A percentile compares a stretch with the other conserved stretches of the same genome.
Evolutionary conservation across 1,284 basidiomycete species (phyloP).

Genomic region (Kalmanozyma brasiliensis): DNA sequence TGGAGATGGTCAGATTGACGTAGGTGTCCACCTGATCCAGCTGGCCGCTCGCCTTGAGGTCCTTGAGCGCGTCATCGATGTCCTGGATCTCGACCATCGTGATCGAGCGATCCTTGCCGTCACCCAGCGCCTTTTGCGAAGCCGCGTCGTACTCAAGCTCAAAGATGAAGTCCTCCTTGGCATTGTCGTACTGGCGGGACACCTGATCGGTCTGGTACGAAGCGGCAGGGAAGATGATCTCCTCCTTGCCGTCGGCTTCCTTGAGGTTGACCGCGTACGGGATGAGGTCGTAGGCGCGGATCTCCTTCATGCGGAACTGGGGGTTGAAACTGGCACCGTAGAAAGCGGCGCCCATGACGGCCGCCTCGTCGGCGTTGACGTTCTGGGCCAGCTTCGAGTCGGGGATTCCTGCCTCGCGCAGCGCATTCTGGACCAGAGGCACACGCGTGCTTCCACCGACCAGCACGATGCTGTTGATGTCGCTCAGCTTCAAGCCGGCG

Average conservation of each 20-base stretch:
- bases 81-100: slow-evolving; percentile 52
- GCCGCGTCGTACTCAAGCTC: slow-evolving; percentile 52
- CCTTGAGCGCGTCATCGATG: slow-evolving; percentile 51
- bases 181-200: slow-evolving; percentile 45
- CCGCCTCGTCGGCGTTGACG: slow-evolving; percentile 96
- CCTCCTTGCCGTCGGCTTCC: slow-evolving; percentile 44
- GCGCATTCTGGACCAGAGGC: slow-evolving; percentile 83
- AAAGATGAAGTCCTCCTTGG: slow-evolving; percentile 56
- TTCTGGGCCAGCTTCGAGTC: slow-evolving; percentile 73
- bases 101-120: slow-evolving; percentile 34
- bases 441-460: slow-evolving; percentile 89
- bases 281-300: slow-evolving; percentile 78
- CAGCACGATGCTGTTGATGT: slow-evolving; percentile 88
- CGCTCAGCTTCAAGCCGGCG: slow-evolving; percentile 77
- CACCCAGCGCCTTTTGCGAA: slow-evolving; percentile 34
- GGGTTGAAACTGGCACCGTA: slow-evolving; percentile 88
- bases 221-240: slow-evolving; percentile 55
- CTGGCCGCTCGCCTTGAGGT: slow-evolving; percentile 53
- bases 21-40: slow-evolving; percentile 57
- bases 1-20: slow-evolving; percentile 60
- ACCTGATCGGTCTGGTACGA: slow-evolving; percentile 42
- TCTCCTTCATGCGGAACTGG: slow-evolving; percentile 95
- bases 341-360: slow-evolving; percentile 89
- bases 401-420: slow-evolving; percentile 61
- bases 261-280: slow-evolving; percentile 58